Percentiles rank a stretch among this genome's conserved stretches.
phyloP scores from a whole-genome alignment of 495 filamentous ascomycete species.

The Niebla homalea region DNA sequence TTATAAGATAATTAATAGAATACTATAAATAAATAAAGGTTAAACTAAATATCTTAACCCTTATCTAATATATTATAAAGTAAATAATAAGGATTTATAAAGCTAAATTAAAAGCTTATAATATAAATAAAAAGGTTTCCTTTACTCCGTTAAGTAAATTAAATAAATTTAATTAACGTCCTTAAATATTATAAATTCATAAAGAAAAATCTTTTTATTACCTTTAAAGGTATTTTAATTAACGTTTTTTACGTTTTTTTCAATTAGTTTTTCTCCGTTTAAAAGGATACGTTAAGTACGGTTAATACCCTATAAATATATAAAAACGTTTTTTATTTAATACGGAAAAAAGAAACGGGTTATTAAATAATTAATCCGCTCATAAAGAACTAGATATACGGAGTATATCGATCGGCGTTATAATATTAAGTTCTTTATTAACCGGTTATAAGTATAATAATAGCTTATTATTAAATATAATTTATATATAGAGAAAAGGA shows the following conservation, averaged over 20 bases:
- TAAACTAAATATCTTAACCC: background rate
- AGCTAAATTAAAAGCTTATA: background rate
- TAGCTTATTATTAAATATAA: too few species aligned
- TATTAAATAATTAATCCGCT: slow-evolving; percentile 1
- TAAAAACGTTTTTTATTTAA: background rate
- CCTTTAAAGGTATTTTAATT: slow-evolving; percentile 1
- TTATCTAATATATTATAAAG: slow-evolving; percentile 3
- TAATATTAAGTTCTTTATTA: background rate
- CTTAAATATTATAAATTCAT: slow-evolving; percentile 2
- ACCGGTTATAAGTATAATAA: background rate
- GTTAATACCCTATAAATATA: background rate
- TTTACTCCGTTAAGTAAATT: background rate
- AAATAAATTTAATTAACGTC: background rate
- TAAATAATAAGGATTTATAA: background rate
- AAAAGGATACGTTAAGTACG: background rate
- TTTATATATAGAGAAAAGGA: background rate
- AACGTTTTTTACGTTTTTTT: slow-evolving; percentile 6
- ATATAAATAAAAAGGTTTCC: slow-evolving; percentile 1
- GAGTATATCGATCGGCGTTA: background rate
- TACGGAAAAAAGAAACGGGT: background rate
- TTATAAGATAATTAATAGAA: background rate
- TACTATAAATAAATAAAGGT: background rate
- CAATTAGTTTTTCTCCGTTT: background rate
- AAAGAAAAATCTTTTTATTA: slow-evolving; percentile 5
- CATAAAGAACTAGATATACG: background rate